Evolutionary conservation across 2,329 filamentous ascomycete species (phyloP), one percentile per base, ranked within the genome.

Genomic region (Lithohypha guttulata): DNA sequence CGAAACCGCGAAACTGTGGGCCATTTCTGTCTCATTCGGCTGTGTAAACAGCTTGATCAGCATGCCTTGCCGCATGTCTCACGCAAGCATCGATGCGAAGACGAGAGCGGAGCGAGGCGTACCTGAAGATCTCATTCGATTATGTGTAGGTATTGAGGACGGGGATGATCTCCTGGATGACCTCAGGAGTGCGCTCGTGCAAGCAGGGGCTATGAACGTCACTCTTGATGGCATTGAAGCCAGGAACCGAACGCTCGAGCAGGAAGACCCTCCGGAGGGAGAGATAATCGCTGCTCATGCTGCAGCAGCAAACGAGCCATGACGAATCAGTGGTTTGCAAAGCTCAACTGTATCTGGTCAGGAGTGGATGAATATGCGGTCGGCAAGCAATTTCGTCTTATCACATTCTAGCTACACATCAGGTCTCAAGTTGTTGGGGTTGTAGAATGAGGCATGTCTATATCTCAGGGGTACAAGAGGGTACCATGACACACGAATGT

Each of bases 51-150:
- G 84, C 58, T 68, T 98, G 59, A 98, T 98, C 62, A 95, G 87
- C 66, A 95, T 98, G 89, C 89, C 91, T 6, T 98, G 91, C 65
- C 86, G 89, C 55, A 98, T 98, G 93, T 96, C 89, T 63, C 91
- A 98, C 63, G 91, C 91, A 26, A 94, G 85, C 58, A 98, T 98
- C 55, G 91, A 96, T 57, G 84, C 86, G 43, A 93, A 94, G 68
- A 96, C 87, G 37, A 72, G 91, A 51, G 71, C 77, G 53, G 86
- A 93, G 64, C 75, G 87, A 48, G 80, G 89, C 49, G 82, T 98
- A 78, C 91, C 91, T 8, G 91, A 98, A 63, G 91, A 98, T 59
- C 81, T 98, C 44, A 96, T 98, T 53, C 75, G 91, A 41, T 64
- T 98, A 40, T 98, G 91, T 56, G 86, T 98, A 30, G 91, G 91